phyloP scores from a whole-genome alignment of 306 rosid species.

The Quercus mongolica region DNA sequence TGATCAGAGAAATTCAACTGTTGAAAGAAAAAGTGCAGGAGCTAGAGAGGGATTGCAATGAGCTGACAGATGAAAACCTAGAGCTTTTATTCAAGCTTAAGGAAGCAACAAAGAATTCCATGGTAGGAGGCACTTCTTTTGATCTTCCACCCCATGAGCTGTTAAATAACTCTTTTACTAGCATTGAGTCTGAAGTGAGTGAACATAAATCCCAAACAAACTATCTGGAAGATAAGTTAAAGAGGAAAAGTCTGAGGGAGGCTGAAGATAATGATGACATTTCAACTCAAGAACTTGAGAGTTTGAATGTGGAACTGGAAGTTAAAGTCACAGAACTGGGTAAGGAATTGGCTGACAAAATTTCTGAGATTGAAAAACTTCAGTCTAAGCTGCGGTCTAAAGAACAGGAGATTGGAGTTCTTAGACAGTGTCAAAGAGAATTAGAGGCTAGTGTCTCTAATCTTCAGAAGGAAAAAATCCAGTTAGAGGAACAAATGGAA shows the following conservation, averaged over 20 bases:
- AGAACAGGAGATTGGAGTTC: slow-evolving; percentile 35
- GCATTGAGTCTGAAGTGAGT: slow-evolving; percentile 47
- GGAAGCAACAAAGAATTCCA: slow-evolving; percentile 50
- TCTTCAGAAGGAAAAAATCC: slow-evolving; percentile 38
- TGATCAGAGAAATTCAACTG: slow-evolving; percentile 51
- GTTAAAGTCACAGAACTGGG: slow-evolving; percentile 33
- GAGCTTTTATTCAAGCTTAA: slow-evolving; percentile 84
- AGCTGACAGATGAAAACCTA: slow-evolving; percentile 91
- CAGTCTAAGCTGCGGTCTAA: slow-evolving; percentile 35
- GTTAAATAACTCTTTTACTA: slow-evolving; percentile 32
- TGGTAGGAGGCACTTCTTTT: slow-evolving; percentile 24
- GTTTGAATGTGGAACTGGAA: slow-evolving; percentile 31
- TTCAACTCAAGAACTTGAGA: slow-evolving; percentile 32
- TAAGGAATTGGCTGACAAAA: slow-evolving; percentile 22
- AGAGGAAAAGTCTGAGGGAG: slow-evolving; percentile 27
- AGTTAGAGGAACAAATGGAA: slow-evolving; percentile 34
- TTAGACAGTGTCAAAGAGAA: slow-evolving; percentile 27
- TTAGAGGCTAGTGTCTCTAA: slow-evolving; percentile 39
- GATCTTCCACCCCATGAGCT: slow-evolving; percentile 33
- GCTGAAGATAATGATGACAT: slow-evolving; percentile 21
- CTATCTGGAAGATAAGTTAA: slow-evolving; percentile 30
- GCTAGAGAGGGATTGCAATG: slow-evolving; percentile 89
- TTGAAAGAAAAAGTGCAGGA: slow-evolving; percentile 79
- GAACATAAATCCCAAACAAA: slow-evolving; percentile 34
- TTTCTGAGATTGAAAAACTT: slow-evolving; percentile 33